These are phyloP conservation scores for Penicillium ucsense DNA, from an alignment of 495 filamentous ascomycete genomes.

Conservation along the genomic window DNA sequence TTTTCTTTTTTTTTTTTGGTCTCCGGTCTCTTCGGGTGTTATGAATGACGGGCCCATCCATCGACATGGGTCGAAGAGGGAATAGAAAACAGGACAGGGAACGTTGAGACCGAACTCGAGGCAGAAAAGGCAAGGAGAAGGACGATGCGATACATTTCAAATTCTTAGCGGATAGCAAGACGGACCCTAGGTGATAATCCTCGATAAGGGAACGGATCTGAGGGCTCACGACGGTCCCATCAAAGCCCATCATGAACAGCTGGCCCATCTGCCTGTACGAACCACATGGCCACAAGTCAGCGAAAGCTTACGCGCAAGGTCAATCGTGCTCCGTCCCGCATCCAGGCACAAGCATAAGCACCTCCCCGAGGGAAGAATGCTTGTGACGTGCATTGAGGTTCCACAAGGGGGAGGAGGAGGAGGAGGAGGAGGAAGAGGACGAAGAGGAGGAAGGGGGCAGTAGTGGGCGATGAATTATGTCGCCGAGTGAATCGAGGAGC, in stretches of 20 bases:
- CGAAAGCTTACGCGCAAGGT: conserved; percentile 2
- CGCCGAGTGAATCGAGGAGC: no score
- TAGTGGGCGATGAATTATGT: no score
- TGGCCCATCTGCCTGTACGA: conserved; percentile 60
- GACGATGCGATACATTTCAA: conserved; percentile 56
- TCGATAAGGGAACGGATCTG: conserved; percentile 79
- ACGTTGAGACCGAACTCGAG: not conserved
- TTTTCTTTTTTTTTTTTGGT: not conserved
- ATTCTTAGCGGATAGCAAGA: conserved; percentile 83
- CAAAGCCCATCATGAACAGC: conserved; percentile 93
- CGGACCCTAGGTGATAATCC: conserved; percentile 73
- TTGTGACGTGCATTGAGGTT: conserved; percentile 9
- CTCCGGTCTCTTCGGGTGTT: not conserved
- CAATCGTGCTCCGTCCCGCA: no score
- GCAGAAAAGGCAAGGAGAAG: not conserved
- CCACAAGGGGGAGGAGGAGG: conserved; percentile 5
- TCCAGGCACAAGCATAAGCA: not conserved
- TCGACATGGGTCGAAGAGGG: not conserved
- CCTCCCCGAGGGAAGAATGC: conserved; percentile 10
- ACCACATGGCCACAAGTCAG: conserved; percentile 9
- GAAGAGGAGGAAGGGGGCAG: no score
- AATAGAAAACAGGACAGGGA: no score
- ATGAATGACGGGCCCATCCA: not conserved
- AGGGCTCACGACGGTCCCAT: conserved; percentile 77
- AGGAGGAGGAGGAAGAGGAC: not conserved